Conservation (phyloP, 1,139 yeast species). For the Yamadazyma diospyri region DNA sequence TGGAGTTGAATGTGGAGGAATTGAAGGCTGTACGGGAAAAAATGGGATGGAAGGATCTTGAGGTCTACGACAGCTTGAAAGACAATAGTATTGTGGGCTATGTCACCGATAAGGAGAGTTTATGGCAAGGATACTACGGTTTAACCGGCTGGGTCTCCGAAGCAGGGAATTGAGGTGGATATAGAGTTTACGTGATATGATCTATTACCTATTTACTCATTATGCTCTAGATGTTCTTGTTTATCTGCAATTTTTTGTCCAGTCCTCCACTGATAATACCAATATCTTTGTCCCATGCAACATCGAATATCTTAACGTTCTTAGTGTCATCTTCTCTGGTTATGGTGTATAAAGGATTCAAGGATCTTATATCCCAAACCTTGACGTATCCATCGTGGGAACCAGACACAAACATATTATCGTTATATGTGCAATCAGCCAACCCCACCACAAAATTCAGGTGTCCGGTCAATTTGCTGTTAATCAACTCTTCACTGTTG, state of each 20-base stretch:
- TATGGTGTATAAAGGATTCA: constrained; percentile 80
- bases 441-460: constrained; percentile 84
- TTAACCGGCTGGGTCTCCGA: constrained; percentile 45
- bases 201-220: neutral
- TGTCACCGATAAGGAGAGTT: constrained; percentile 57
- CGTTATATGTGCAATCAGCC: constrained; percentile 69
- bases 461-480: constrained; percentile 80
- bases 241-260: constrained; percentile 89
- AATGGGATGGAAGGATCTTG: constrained; percentile 64
- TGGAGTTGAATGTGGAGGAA: constrained; percentile 69
- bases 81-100: constrained; percentile 39
- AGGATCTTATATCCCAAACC: constrained; percentile 94
- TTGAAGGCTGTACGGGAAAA: constrained; percentile 43
- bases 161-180: too few species aligned
- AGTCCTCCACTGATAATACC: constrained; percentile 94
- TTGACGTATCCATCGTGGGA: constrained; percentile 95
- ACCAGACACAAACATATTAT: constrained; percentile 79
- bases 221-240: constrained; percentile 29
- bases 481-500: constrained; percentile 30
- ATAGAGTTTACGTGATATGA: too few species aligned
- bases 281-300: constrained; percentile 74
- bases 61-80: constrained; percentile 35
- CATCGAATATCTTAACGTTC: constrained; percentile 73
- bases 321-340: constrained; percentile 55
- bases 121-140: constrained; percentile 80